phyloP scores from a whole-genome alignment of 805 yeast genomes.

The Suhomyces sp. region DNA sequence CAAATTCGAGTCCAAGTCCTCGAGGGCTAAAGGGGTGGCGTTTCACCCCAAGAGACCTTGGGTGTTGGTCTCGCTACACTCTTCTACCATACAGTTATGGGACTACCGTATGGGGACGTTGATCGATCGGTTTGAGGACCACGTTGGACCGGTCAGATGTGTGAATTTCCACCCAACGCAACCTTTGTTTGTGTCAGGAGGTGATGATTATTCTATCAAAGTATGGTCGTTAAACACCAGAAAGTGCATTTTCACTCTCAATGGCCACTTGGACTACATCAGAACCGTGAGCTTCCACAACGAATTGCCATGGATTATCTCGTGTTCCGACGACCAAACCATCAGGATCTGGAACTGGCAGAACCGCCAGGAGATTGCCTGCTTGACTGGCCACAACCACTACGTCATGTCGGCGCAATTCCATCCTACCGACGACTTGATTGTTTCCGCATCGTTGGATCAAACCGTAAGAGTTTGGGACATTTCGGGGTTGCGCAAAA shows the following conservation, averaged over 20 bases:
- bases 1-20: slow-evolving; percentile 93
- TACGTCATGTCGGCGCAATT: slow-evolving; percentile 98
- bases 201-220: slow-evolving; percentile 92
- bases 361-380: slow-evolving; percentile 94
- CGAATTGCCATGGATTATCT: slow-evolving; percentile 95
- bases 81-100: slow-evolving; percentile 99
- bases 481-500: slow-evolving; percentile 89
- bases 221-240: slow-evolving; percentile 95
- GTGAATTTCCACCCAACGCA: slow-evolving; percentile 97
- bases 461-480: slow-evolving; percentile 99
- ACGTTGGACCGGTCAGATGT: slow-evolving; percentile 96
- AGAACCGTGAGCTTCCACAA: slow-evolving; percentile 93
- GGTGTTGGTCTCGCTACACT: slow-evolving; percentile 91
- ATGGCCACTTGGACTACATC: slow-evolving; percentile 93
- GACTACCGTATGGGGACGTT: slow-evolving; percentile 99
- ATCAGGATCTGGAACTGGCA: slow-evolving; percentile 99
- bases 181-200: slow-evolving; percentile 94
- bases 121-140: slow-evolving; percentile 95
- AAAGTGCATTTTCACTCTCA: slow-evolving; percentile 85
- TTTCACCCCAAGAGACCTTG: slow-evolving; percentile 96
- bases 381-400: slow-evolving; percentile 96
- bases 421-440: slow-evolving; percentile 92
- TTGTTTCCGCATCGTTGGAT: slow-evolving; percentile 94
- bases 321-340: slow-evolving; percentile 97
- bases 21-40: slow-evolving; percentile 96